Evolutionary conservation across 2,329 filamentous ascomycete genomes (phyloP), one percentile per base, ranked within the genome.

Genomic region (Fusarium chlamydosporum): DNA sequence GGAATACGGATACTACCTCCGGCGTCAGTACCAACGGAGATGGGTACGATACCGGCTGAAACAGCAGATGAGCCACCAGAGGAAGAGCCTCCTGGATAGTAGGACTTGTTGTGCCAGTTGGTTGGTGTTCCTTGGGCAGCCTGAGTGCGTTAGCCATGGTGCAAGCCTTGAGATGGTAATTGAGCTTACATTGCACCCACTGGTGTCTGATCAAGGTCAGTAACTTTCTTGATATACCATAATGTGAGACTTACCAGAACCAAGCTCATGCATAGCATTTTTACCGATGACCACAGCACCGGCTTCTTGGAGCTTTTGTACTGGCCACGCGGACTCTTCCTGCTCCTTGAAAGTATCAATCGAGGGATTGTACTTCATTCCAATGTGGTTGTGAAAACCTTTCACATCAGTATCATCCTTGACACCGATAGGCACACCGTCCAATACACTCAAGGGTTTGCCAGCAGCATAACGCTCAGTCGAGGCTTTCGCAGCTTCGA

Each of bases 41-140:
- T 88, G n/a, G 92, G 92, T 4, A 94, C 84, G 26, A 96, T 79
- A 3, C 92, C 92, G 9, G 88, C 86, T 20, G 86, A 85, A 27
- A 94, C 84, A 13, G 89, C 86, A 54, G 93, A 95, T 1, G 85
- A 92, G 4, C 87, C 91, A 4, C 93, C 93, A 4, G 92, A 92
- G 0, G 92, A 94, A 0, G 92, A 94, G 29, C 93, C 93, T 47
- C 93, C 93, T 6, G 91, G 89, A 76, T 94, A 96, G 82, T 94
- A 96, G 4, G 83, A 78, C 18, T 84, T 82, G 79, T 95, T 94
- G 78, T 92, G 87, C 69, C 92, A 93, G 78, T 96, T 96, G 18
- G 87, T 83, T 0, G 93, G 91, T 0, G 92, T 93, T 37, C 92
- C 92, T 75, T 88, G 90, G 38, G 83, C 84, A 7, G 89, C 87